Percentiles rank a stretch among this genome's conserved stretches.
Conservation (phyloP, 371 early-diverging fungal genomes). For the Blakeslea trispora region DNA sequence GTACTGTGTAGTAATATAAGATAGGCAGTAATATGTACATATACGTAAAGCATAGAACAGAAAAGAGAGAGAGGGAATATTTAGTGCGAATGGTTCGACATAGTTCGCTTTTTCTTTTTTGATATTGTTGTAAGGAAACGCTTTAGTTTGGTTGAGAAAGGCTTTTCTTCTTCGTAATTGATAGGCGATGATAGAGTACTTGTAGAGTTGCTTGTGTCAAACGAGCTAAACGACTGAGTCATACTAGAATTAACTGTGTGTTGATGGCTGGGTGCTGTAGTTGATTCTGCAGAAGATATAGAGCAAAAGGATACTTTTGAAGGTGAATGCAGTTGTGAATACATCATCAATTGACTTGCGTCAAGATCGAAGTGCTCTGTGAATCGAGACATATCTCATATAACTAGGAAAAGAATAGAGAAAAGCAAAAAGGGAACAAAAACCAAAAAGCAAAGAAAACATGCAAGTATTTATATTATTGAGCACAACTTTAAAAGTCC, state of each 20-base stretch:
- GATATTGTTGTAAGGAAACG: constrained; percentile 25
- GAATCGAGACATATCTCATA: constrained; percentile 23
- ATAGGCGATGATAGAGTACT: constrained; percentile 4
- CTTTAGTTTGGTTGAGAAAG: constrained; percentile 12
- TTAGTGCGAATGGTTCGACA: constrained; percentile 17
- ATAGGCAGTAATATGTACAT: not conserved
- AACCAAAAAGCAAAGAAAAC: not conserved
- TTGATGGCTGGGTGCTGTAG: not conserved
- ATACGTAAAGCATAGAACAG: not conserved
- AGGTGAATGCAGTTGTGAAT: constrained; percentile 17
- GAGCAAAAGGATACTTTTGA: constrained; percentile 23
- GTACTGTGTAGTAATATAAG: not conserved
- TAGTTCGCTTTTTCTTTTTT: constrained; percentile 17
- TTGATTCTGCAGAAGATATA: constrained; percentile 16
- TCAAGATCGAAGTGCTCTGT: constrained; percentile 30
- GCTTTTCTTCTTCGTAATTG: constrained; percentile 5
- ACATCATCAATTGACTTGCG: constrained; percentile 8
- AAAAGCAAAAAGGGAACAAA: not conserved
- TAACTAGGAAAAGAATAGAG: not conserved
- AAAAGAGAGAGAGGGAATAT: not conserved
- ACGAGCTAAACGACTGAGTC: constrained; percentile 9
- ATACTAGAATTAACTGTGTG: constrained; percentile 4
- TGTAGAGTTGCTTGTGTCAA: constrained; percentile 1
- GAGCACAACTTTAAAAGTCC: not conserved
- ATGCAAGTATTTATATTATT: not conserved